Percentiles rank a stretch among this genome's conserved stretches.
These are phyloP conservation scores for Candida frijolesensis DNA, from an alignment of 1,139 yeast genomes.

Conservation along the genomic window DNA sequence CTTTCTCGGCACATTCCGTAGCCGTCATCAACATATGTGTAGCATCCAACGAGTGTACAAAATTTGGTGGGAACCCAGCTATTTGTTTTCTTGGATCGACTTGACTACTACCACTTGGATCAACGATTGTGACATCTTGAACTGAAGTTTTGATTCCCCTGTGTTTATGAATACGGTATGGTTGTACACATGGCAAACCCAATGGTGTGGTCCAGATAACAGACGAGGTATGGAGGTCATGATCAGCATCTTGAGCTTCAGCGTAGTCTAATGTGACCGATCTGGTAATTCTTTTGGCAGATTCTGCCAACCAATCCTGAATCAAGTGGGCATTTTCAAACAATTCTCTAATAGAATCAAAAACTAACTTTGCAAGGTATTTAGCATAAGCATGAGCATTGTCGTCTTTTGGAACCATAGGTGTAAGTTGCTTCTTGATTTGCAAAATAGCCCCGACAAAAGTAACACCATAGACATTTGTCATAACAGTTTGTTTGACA, in stretches of 20 bases:
- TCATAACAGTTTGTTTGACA: slow-evolving; percentile 97
- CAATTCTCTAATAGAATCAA: slow-evolving; percentile 80
- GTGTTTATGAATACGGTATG: slow-evolving; percentile 72
- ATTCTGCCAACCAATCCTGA: slow-evolving; percentile 93
- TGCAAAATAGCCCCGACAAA: slow-evolving; percentile 91
- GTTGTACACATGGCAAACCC: slow-evolving; percentile 94
- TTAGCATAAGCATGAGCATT: slow-evolving; percentile 49
- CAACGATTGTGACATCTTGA: slow-evolving; percentile 80
- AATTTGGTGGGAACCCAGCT: slow-evolving; percentile 95
- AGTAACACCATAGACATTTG: slow-evolving; percentile 97
- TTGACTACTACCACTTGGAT: slow-evolving; percentile 79
- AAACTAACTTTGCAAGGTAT: slow-evolving; percentile 77
- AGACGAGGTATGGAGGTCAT: slow-evolving; percentile 65
- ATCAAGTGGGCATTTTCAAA: slow-evolving; percentile 92
- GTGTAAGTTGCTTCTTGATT: slow-evolving; percentile 65
- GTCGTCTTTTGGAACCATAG: slow-evolving; percentile 45
- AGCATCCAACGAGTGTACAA: slow-evolving; percentile 93
- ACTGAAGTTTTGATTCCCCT: slow-evolving; percentile 73
- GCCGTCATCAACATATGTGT: slow-evolving; percentile 96
- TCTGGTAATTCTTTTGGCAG: slow-evolving; percentile 79
- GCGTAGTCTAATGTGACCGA: slow-evolving; percentile 67
- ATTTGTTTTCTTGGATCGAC: slow-evolving; percentile 89
- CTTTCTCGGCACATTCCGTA: slow-evolving; percentile 65
- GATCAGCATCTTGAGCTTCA: slow-evolving; percentile 16
- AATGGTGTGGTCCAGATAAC: slow-evolving; percentile 98